These are phyloP conservation scores for Ambrosiella beaveri DNA, from an alignment of 2,329 filamentous ascomycete species.

Conservation along the genomic window DNA sequence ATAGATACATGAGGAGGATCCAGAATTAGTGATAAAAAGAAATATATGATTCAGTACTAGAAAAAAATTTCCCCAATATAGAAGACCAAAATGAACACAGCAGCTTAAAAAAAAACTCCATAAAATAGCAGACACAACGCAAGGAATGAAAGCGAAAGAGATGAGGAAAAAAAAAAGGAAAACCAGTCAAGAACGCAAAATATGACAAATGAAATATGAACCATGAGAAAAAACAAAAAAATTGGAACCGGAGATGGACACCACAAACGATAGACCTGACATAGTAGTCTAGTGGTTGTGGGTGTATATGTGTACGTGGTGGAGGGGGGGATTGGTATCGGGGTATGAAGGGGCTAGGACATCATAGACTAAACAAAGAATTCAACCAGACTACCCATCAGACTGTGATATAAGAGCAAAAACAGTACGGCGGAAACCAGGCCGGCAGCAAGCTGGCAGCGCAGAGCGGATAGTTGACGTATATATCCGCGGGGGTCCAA, in stretches of 20 bases:
- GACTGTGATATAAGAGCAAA: background rate
- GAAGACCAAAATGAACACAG: background rate
- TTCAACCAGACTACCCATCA: background rate
- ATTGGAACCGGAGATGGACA: background rate
- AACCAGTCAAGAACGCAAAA: background rate
- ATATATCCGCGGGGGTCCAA: background rate
- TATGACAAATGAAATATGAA: conserved; percentile 1
- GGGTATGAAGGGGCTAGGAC: background rate
- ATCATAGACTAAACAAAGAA: background rate
- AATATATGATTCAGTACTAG: background rate
- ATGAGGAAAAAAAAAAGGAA: background rate
- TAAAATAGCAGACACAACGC: background rate
- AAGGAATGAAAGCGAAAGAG: background rate
- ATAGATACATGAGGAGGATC: background rate
- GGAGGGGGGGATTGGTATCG: background rate
- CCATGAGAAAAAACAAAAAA: background rate
- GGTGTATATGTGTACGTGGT: background rate
- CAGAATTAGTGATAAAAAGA: background rate
- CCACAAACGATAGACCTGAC: background rate
- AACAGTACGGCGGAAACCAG: background rate
- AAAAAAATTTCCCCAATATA: background rate
- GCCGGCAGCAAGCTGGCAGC: background rate
- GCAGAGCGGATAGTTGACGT: background rate
- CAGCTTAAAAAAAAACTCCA: background rate
- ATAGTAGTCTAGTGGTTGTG: background rate